Evolutionary conservation across 106 monocot species (phyloP), one percentile per base, ranked within the genome.

Genomic region (Iris macrosiphon): DNA sequence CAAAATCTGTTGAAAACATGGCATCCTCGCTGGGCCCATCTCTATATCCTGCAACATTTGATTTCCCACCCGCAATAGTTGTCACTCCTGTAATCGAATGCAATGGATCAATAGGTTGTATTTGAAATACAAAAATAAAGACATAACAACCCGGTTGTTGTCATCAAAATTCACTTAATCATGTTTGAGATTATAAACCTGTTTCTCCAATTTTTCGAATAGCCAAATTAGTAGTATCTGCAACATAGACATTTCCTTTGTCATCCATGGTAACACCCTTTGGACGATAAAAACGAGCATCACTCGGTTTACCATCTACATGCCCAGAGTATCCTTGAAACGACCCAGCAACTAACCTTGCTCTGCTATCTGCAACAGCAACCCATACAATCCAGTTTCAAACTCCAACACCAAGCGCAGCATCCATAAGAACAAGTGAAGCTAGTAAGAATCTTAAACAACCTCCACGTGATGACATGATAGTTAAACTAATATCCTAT

Each of bases 11-110:
- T 11, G 98, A 98, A 66, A 98, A 98, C 62, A 87, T 90, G 3
- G 98, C 98, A 75, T 98, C 98, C 61, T 98, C 98, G 30, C 98
- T 98, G 0, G 98, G 98, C 40, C 98, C 98, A 71, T 98, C 98
- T 55, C 83, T 83, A 54, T 91, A 98, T 17, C 98, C 98, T n/a
- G 87, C 83, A 32, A 81, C 49, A 63, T 78, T 91, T 33, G 98
- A 90, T 49, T 85, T 94, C 16, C 86, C 82, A 59, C 98, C 98
- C 30, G 98, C 98, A 75, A 98, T 98, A 17, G 98, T 98, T 20
- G 98, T 91, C 49, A 98, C 98, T 54, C 90, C 90, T 96, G 62
- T 39, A 57, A 53, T 40, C 42, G 52, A 57, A 51, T 35, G 48
- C 4, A 24, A 49, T 23, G 23, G 22, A 16, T 45, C 31, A 31